Evolutionary conservation across 1,139 yeast species (phyloP).

Genomic region (Hyphopichia fennica): DNA sequence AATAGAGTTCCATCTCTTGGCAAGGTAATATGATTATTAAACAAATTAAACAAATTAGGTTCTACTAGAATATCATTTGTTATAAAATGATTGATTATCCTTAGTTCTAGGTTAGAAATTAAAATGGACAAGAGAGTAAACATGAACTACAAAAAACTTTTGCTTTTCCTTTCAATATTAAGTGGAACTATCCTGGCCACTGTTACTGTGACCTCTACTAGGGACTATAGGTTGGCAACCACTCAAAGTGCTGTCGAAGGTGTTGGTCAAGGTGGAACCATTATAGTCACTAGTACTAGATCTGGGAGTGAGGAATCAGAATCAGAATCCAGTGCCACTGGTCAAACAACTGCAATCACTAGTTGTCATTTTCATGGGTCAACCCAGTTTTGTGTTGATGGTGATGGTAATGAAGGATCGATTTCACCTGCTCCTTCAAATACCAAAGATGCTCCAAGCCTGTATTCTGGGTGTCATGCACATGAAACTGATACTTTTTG

Average conservation of each 20-base stretch:
- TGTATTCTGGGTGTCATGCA: constrained; percentile 28
- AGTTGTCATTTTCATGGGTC: constrained; percentile 31
- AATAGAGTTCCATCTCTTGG: not conserved
- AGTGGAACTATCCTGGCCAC: not conserved
- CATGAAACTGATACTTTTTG: constrained; percentile 28
- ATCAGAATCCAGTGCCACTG: not conserved
- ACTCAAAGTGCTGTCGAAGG: not conserved
- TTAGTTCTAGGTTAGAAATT: too few species aligned
- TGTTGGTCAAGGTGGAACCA: not conserved
- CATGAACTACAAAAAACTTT: too few species aligned
- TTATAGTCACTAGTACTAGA: constrained; percentile 2
- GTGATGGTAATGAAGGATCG: constrained; percentile 27
- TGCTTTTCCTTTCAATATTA: too few species aligned
- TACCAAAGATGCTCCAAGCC: constrained; percentile 17
- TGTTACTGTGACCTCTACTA: constrained; percentile 3
- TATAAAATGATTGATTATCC: too few species aligned
- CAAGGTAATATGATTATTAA: not conserved
- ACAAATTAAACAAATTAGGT: too few species aligned
- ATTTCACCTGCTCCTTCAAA: constrained; percentile 27
- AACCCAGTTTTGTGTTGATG: constrained; percentile 23
- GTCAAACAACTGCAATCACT: constrained; percentile 16
- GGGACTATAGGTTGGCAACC: constrained; percentile 3
- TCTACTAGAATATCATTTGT: too few species aligned
- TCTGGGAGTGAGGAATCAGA: not conserved
- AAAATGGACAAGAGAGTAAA: too few species aligned